Percentiles rank a stretch among this genome's conserved stretches.
Conservation (phyloP, 257 asterid genomes). For the Jasminum sambac region DNA sequence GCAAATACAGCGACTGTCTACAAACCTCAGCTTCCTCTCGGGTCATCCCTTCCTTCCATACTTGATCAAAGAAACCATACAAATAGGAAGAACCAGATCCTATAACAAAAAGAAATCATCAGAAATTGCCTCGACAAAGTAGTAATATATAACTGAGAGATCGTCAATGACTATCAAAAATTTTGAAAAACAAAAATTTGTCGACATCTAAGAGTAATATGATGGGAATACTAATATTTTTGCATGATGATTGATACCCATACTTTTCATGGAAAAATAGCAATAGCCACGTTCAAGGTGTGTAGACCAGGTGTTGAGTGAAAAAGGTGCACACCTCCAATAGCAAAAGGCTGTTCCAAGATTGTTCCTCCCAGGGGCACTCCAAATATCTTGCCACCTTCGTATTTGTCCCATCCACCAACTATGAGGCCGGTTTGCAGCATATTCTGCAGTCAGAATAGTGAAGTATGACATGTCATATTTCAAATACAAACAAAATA, state of each 20-base stretch:
- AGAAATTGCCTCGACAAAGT: conserved; percentile 10
- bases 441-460: conserved; percentile 56
- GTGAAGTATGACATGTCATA: neutral
- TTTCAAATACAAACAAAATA: neutral
- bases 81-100: conserved; percentile 85
- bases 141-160: neutral
- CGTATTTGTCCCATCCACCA: conserved; percentile 99
- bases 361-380: conserved; percentile 93
- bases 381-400: conserved; percentile 95
- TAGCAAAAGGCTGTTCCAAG: conserved; percentile 84
- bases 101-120: conserved; percentile 24
- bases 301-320: neutral
- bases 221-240: neutral
- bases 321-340: conserved; percentile 68
- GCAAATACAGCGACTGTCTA: neutral
- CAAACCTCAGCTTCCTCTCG: conserved; percentile 86
- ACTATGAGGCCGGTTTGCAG: conserved; percentile 94
- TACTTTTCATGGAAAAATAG: neutral
- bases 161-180: neutral
- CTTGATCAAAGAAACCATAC: conserved; percentile 86
- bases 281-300: neutral
- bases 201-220: neutral
- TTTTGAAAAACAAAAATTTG: neutral
- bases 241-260: neutral
- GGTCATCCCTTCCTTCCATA: conserved; percentile 84